Conservation (phyloP, 208 protist species). For the Vickermania spadyakhi region DNA sequence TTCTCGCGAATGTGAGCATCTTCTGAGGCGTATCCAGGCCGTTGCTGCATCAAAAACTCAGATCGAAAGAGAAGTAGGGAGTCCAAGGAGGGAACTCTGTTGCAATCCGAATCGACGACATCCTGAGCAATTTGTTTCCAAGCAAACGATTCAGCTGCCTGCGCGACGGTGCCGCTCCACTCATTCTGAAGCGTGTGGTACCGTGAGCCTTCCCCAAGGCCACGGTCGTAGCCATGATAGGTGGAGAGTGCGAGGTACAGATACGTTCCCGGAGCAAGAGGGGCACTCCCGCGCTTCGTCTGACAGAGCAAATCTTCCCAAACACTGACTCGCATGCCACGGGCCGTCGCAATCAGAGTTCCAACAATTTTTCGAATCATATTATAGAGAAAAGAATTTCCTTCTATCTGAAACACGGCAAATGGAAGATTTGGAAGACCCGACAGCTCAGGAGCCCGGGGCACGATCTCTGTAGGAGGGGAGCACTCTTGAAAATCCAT, state of each 20-base stretch:
- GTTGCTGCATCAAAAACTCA: constrained; percentile 12
- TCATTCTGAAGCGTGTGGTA: constrained; percentile 26
- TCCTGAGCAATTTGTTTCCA: constrained; percentile 28
- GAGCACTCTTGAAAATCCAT: constrained; percentile 14
- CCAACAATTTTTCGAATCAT: constrained; percentile 87
- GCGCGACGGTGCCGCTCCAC: constrained; percentile 37
- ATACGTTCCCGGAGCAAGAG: constrained; percentile 62
- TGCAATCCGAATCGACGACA: constrained; percentile 56
- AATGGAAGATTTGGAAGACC: constrained; percentile 29
- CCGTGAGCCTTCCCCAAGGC: constrained; percentile 3
- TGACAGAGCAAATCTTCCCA: constrained; percentile 42
- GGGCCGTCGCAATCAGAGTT: constrained; percentile 45
- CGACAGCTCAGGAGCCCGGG: neutral
- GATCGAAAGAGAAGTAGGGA: constrained; percentile 44
- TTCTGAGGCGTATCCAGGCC: constrained; percentile 31
- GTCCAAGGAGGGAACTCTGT: constrained; percentile 42
- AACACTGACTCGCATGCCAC: constrained; percentile 36
- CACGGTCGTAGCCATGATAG: constrained; percentile 59
- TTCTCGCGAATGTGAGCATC: constrained; percentile 43
- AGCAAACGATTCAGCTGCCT: constrained; percentile 28
- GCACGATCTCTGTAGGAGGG: neutral
- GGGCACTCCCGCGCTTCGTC: constrained; percentile 35
- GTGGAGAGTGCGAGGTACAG: constrained; percentile 56
- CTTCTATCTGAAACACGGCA: constrained; percentile 77
- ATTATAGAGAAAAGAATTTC: constrained; percentile 78